phyloP scores from a whole-genome alignment of 2,329 filamentous ascomycete genomes.

The Myriosclerotinia duriaeana region DNA sequence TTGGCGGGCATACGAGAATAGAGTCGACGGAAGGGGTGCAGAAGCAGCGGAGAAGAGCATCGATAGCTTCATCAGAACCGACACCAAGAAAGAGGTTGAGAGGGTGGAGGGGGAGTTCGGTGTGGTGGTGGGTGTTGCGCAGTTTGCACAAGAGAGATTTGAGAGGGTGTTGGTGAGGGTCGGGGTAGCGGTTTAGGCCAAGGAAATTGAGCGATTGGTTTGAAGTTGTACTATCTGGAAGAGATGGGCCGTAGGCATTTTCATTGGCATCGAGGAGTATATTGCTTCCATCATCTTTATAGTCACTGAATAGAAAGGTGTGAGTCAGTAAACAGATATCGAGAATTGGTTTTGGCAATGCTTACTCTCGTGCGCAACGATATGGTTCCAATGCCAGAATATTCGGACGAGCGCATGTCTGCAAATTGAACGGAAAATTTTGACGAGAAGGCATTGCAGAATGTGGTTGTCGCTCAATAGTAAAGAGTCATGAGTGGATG shows the following conservation, averaged over 20 bases:
- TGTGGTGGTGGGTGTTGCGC: constrained; percentile 83
- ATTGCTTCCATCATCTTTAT: constrained; percentile 97
- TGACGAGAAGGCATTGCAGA: constrained; percentile 36
- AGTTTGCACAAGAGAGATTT: constrained; percentile 85
- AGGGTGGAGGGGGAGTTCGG: constrained; percentile 67
- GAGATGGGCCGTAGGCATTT: constrained; percentile 87
- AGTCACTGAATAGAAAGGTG: constrained; percentile 64
- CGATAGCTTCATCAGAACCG: constrained; percentile 94
- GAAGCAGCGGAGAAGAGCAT: constrained; percentile 90
- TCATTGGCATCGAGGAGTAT: constrained; percentile 97
- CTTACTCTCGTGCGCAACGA: constrained; percentile 78
- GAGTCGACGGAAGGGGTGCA: constrained; percentile 83
- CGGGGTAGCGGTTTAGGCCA: constrained; percentile 89
- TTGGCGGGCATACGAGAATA: constrained; percentile 92
- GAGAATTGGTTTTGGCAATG: neutral
- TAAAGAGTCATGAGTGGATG: neutral
- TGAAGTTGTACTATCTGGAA: constrained; percentile 49
- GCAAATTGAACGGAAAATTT: constrained; percentile 65
- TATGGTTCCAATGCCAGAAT: constrained; percentile 76
- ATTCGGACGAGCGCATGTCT: constrained; percentile 73
- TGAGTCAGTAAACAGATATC: constrained; percentile 36
- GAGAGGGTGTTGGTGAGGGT: constrained; percentile 86
- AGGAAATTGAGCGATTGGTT: constrained; percentile 68
- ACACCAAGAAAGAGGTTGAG: constrained; percentile 92
- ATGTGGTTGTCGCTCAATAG: constrained; percentile 9